Conservation (phyloP, 2,329 filamentous ascomycete genomes). For the Cordyceps tenuipes region DNA sequence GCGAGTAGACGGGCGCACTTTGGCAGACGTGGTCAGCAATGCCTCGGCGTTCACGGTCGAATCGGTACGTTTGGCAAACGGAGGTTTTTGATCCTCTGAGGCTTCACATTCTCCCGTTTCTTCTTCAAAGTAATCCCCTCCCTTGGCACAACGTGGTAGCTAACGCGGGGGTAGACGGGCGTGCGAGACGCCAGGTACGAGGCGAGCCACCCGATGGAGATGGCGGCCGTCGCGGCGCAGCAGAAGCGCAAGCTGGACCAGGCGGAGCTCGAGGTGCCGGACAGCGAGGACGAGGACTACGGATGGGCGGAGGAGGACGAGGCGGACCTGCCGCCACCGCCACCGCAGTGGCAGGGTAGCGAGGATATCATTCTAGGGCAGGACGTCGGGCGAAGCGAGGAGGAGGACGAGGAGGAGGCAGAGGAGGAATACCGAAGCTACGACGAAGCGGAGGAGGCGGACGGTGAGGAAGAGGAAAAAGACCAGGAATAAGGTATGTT, state of each 20-base stretch:
- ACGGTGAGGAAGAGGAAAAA: slow-evolving; percentile 11
- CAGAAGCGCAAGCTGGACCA: slow-evolving; percentile 57
- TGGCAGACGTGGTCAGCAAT: slow-evolving; percentile 31
- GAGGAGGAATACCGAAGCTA: slow-evolving; percentile 17
- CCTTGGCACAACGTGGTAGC: slow-evolving; percentile 14
- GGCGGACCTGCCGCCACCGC: slow-evolving; percentile 48
- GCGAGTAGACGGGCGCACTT: slow-evolving; percentile 50
- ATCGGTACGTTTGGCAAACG: slow-evolving; percentile 26
- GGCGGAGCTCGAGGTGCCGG: slow-evolving; percentile 50
- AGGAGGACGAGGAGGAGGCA: slow-evolving; percentile 23
- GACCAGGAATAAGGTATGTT: slow-evolving; percentile 7
- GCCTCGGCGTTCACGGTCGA: slow-evolving; percentile 43
- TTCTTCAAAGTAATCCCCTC: too few relatives aligned
- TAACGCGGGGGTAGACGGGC: slow-evolving; percentile 31
- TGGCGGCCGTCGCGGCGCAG: slow-evolving; percentile 27
- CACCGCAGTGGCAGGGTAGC: slow-evolving; percentile 61
- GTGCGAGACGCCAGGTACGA: slow-evolving; percentile 35
- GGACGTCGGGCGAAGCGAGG: slow-evolving; percentile 33
- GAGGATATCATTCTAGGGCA: slow-evolving; percentile 52
- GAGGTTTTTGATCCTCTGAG: too few relatives aligned
- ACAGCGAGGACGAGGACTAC: slow-evolving; percentile 60
- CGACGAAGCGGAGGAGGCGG: slow-evolving; percentile 15
- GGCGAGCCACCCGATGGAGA: slow-evolving; percentile 24
- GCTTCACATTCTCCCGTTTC: too few relatives aligned
- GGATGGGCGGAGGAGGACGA: slow-evolving; percentile 64